phyloP scores from a whole-genome alignment of 352 stramenopile species.

The Pythium apleroticum region DNA sequence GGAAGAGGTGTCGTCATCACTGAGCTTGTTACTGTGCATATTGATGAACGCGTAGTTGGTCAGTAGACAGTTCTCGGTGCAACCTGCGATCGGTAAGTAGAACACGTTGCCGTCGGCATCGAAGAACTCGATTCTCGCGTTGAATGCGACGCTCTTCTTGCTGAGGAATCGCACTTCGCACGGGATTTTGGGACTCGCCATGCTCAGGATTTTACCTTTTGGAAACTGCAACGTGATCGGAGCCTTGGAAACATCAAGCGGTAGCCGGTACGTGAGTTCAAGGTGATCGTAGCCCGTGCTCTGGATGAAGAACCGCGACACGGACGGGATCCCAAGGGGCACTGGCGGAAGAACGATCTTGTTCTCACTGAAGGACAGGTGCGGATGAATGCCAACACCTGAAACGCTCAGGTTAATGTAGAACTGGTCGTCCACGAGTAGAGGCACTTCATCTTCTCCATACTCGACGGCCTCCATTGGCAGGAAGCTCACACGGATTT shows the following conservation, averaged over 20 bases:
- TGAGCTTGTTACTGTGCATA: constrained; percentile 25
- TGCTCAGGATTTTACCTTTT: constrained; percentile 84
- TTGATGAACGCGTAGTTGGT: constrained; percentile 89
- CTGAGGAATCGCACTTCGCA: constrained; percentile 86
- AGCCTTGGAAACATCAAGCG: constrained; percentile 72
- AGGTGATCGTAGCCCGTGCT: constrained; percentile 92
- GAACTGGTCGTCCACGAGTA: constrained; percentile 64
- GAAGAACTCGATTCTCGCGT: constrained; percentile 91
- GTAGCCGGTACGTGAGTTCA: constrained; percentile 81
- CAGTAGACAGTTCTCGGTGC: constrained; percentile 91
- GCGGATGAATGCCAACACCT: constrained; percentile 89
- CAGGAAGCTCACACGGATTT: constrained; percentile 86
- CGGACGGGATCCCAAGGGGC: constrained; percentile 76
- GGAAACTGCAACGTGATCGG: constrained; percentile 89
- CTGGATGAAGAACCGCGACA: constrained; percentile 67
- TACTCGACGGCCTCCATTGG: constrained; percentile 81
- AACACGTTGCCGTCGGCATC: constrained; percentile 90
- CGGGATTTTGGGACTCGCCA: constrained; percentile 74
- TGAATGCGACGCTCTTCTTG: constrained; percentile 89
- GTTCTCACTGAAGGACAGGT: constrained; percentile 89
- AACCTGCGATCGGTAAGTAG: constrained; percentile 79
- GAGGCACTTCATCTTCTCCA: constrained; percentile 61
- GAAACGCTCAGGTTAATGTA: constrained; percentile 85
- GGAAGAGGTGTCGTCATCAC: neutral
- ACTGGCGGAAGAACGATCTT: constrained; percentile 89